Percentiles rank a stretch among this genome's conserved stretches.
These are phyloP conservation scores for Aspergillus tanneri DNA, from an alignment of 2,329 filamentous ascomycete genomes.

Conservation along the genomic window DNA sequence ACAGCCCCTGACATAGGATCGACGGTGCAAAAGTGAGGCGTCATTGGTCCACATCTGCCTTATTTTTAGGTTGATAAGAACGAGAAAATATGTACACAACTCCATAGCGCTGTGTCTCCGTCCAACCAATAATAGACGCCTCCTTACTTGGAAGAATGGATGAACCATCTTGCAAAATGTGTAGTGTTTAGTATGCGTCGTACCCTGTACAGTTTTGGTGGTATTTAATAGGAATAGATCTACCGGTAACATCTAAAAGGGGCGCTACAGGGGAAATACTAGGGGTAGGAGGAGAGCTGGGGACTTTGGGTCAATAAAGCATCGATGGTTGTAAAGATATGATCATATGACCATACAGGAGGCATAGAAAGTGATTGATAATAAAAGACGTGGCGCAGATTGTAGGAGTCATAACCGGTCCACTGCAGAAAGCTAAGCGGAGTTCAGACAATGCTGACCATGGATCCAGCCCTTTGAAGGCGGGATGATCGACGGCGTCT, in stretches of 20 bases:
- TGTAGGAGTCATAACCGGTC: not conserved
- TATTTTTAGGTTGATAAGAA: not conserved
- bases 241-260: no score
- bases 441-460: not conserved
- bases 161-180: not conserved
- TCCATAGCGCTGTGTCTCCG: not conserved
- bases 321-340: not conserved
- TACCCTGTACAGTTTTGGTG: no score
- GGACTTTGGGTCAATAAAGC: no score
- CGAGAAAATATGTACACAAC: no score
- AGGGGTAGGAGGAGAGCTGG: no score
- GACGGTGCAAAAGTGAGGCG: slow-evolving; percentile 5
- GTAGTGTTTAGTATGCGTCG: not conserved
- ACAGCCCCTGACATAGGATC: slow-evolving; percentile 2
- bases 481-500: slow-evolving; percentile 13
- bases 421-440: not conserved
- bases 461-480: slow-evolving; percentile 1
- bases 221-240: no score
- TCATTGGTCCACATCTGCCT: slow-evolving; percentile 4
- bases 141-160: slow-evolving; percentile 3
- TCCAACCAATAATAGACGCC: slow-evolving; percentile 4
- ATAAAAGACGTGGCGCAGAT: slow-evolving; percentile 1
- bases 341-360: not conserved
- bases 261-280: no score
- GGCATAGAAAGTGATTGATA: not conserved